Evolutionary conservation across 306 rosid genomes (phyloP).

Genomic region (Glycine soja): DNA sequence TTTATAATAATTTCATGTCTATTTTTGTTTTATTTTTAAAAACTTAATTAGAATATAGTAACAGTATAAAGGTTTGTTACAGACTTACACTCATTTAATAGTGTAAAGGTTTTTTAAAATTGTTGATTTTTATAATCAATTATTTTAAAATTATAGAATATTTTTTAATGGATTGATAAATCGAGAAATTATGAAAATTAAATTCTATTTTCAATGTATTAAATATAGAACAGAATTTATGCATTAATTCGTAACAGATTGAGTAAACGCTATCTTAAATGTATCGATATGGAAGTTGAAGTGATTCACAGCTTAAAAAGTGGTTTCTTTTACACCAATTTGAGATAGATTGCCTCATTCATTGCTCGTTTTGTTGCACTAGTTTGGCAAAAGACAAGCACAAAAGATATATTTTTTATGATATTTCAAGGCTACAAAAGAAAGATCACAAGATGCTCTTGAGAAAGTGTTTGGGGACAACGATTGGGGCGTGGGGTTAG

Average conservation of each 20-base stretch:
- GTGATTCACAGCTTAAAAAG: not conserved
- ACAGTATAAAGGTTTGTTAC: too few relatives aligned
- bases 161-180: not conserved
- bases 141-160: not conserved
- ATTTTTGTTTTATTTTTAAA: not conserved
- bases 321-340: not conserved
- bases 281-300: not conserved
- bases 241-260: not conserved
- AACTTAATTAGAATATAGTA: not conserved
- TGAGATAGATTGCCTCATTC: not conserved
- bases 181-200: not conserved
- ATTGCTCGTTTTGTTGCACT: not conserved
- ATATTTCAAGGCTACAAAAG: too few relatives aligned
- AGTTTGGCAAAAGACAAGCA: constrained; percentile 7
- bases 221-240: not conserved
- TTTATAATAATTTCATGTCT: not conserved
- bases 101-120: not conserved
- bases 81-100: too few relatives aligned
- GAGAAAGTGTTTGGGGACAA: not conserved
- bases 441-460: not conserved
- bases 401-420: constrained; percentile 14
- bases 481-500: not conserved
- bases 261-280: not conserved
- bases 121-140: not conserved
- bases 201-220: not conserved